Evolutionary conservation across 1,284 basidiomycete species (phyloP).

Genomic region (Porodaedalea pini): DNA sequence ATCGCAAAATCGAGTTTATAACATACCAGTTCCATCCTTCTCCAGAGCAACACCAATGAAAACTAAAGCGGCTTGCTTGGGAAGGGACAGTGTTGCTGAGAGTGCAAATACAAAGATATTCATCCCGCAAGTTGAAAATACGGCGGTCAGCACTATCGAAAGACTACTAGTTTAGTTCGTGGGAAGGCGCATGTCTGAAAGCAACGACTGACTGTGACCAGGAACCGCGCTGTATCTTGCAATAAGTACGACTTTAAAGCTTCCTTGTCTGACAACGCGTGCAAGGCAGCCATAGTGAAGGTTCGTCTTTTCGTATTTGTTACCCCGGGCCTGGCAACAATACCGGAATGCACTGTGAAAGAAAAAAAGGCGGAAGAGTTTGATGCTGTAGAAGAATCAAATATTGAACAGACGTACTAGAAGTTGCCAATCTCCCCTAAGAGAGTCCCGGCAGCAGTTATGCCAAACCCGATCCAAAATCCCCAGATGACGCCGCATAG

Average conservation of each 20-base stretch:
- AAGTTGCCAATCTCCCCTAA: conserved; percentile 69
- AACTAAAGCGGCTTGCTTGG: conserved; percentile 74
- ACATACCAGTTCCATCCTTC: conserved; percentile 1
- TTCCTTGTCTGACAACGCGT: conserved; percentile 73
- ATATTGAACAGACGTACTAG: conserved; percentile 42
- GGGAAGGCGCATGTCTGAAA: background rate
- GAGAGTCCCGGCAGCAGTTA: conserved; percentile 64
- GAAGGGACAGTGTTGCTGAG: conserved; percentile 71
- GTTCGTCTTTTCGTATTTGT: conserved; percentile 69
- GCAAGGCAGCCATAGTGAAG: conserved; percentile 76
- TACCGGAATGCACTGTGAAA: conserved; percentile 57
- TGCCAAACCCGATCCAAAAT: conserved; percentile 49
- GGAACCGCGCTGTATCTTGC: conserved; percentile 79
- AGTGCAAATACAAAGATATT: conserved; percentile 64
- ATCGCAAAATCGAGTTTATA: conserved; percentile 30
- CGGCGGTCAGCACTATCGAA: background rate
- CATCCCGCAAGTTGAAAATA: conserved; percentile 69
- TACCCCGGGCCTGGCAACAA: conserved; percentile 58
- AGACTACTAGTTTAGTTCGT: conserved; percentile 9
- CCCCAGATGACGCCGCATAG: conserved; percentile 53
- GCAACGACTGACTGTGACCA: conserved; percentile 54
- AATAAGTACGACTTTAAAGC: conserved; percentile 72
- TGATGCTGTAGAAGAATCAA: background rate
- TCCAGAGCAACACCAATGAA: conserved; percentile 70
- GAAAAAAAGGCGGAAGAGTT: background rate